Evolutionary conservation across 768 basidiomycete species (phyloP).

Genomic region (Mycena alexandri): DNA sequence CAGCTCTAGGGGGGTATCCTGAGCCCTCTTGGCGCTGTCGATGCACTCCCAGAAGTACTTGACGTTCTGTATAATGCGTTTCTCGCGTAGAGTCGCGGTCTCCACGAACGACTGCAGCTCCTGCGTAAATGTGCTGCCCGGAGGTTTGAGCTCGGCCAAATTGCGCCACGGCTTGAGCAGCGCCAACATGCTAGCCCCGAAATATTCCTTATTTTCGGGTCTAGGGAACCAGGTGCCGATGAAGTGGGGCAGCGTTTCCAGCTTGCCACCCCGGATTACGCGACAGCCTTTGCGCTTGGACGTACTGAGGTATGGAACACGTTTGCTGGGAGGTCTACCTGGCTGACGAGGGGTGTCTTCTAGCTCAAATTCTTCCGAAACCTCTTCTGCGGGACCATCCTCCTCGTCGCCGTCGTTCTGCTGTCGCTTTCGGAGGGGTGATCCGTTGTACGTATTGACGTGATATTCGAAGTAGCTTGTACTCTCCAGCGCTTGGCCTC

Average conservation of each 20-base stretch:
- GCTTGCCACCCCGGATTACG: constrained; percentile 36
- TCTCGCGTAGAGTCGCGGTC: neutral
- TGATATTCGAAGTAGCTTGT: constrained; percentile 43
- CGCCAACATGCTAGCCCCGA: neutral
- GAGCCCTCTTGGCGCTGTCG: constrained; percentile 29
- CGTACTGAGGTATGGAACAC: constrained; percentile 29
- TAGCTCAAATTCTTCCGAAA: no score
- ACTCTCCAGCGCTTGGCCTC: constrained; percentile 38
- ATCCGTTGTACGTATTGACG: constrained; percentile 49
- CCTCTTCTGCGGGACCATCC: neutral
- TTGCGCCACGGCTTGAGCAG: neutral
- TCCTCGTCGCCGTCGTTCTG: neutral
- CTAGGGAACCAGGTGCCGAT: constrained; percentile 43
- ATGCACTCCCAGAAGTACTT: constrained; percentile 52
- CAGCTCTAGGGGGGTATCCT: neutral
- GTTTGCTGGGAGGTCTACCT: constrained; percentile 1
- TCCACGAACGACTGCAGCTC: no score
- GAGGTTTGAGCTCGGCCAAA: neutral
- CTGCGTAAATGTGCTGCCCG: no score
- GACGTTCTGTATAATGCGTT: constrained; percentile 39
- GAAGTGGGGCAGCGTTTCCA: constrained; percentile 52
- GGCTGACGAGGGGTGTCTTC: no score
- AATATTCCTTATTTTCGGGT: neutral
- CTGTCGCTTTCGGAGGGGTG: neutral
- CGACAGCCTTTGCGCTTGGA: constrained; percentile 27